A percentile compares a stretch with the other conserved stretches of the same genome.
These are phyloP conservation scores for Anisodus tanguticus DNA, from an alignment of 257 asterid genomes.

Conservation along the genomic window DNA sequence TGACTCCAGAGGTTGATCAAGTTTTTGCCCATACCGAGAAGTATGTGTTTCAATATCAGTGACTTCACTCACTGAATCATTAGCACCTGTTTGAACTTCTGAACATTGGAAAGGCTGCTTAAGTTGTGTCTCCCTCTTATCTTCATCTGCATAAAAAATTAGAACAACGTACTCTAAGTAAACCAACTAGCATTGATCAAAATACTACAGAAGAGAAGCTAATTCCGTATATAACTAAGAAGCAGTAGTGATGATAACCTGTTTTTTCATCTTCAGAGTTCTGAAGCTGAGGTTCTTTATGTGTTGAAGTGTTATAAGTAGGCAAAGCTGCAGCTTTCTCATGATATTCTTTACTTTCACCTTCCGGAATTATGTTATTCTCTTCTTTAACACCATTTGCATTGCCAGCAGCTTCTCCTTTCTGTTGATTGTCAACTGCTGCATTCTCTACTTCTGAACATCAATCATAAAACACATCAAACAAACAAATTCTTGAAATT, in stretches of 20 bases:
- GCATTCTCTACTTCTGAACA: conserved; percentile 25
- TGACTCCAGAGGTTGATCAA: no score
- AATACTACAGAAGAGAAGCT: background rate
- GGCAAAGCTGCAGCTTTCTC: conserved; percentile 35
- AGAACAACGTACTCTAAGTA: background rate
- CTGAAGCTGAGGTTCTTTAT: conserved; percentile 28
- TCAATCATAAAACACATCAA: background rate
- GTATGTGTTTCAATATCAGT: conserved; percentile 29
- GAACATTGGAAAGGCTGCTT: conserved; percentile 17
- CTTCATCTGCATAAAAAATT: conserved; percentile 22
- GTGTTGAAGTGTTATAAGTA: conserved; percentile 33
- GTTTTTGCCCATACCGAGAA: background rate
- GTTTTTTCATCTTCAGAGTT: conserved; percentile 32
- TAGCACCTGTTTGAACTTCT: conserved; percentile 38
- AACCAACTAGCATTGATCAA: background rate
- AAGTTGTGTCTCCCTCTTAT: conserved; percentile 26
- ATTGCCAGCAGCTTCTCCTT: conserved; percentile 25
- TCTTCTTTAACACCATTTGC: conserved; percentile 40
- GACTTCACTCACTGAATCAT: conserved; percentile 31
- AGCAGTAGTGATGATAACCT: conserved; percentile 39
- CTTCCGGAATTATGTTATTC: conserved; percentile 39
- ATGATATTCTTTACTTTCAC: conserved; percentile 36
- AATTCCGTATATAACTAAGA: background rate
- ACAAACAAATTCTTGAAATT: conserved; percentile 6
- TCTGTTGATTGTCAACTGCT: conserved; percentile 35